A percentile compares a stretch with the other conserved stretches of the same genome.
These are phyloP conservation scores for Sarocladium brachiariae DNA, from an alignment of 2,329 filamentous ascomycete species.

Conservation along the genomic window DNA sequence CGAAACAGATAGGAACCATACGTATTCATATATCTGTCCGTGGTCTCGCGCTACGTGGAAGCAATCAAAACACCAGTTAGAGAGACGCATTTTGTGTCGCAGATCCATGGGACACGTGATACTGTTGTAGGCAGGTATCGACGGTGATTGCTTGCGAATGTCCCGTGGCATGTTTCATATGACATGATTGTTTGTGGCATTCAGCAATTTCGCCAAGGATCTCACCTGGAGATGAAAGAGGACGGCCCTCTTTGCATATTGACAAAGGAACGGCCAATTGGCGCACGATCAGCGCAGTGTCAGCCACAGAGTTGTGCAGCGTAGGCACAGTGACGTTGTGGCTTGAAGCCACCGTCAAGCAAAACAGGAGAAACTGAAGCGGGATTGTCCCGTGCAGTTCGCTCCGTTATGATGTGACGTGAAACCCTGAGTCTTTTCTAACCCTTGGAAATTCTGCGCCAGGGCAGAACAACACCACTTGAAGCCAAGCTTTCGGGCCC, in stretches of 20 bases:
- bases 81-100: neutral
- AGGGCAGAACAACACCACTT: neutral
- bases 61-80: no score
- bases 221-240: no score
- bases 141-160: neutral
- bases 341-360: constrained; percentile 3
- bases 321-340: constrained; percentile 2
- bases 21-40: no score
- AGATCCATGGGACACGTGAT: constrained; percentile 1
- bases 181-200: neutral
- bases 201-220: neutral
- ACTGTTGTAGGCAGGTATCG: constrained; percentile 6
- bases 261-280: no score
- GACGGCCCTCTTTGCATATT: no score
- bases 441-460: neutral
- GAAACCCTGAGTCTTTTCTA: no score
- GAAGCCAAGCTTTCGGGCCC: constrained; percentile 7
- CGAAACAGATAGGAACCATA: no score
- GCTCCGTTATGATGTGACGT: no score
- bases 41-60: no score
- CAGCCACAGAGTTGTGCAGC: neutral
- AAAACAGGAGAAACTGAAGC: no score
- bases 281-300: neutral
- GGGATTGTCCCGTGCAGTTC: no score
- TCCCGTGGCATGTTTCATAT: neutral